Evolutionary conservation across 768 basidiomycete genomes (phyloP), one percentile per base, ranked within the genome.

Genomic region (Phylloporus scabripes): DNA sequence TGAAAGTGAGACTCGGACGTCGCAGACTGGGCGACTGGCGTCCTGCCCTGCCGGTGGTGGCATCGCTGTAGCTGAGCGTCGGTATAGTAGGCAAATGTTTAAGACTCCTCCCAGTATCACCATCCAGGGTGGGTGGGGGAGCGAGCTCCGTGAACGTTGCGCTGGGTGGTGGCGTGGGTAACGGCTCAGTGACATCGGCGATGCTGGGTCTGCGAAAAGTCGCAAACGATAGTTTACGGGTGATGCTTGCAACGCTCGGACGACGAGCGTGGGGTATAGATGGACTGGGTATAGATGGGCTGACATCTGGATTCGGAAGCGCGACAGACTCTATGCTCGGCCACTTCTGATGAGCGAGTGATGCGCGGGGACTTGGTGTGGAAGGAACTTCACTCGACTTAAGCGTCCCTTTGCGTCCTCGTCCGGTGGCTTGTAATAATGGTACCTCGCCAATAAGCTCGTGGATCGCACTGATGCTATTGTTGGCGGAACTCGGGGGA

Each of bases 161-260:
- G 18, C 53, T 59, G 7, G 17, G 51, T 10, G 65, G 57, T 2
- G 46, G 56, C 17, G 57, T 49, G 11, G 59, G 61, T 18, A 59
- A 32, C 23, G 55, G 53, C 32, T 63, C 49, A 12, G 21, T 43
- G 43, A 60, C 46, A n/a, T 63, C 65, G 17, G 51, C 37, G 18
- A 58, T 14, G 9, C 64, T 67, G 2, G 56, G 57, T 46, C 54
- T 54, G 18, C 66, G 66, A 26, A 65, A 65, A 20, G 55, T 57
- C n/a, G 56, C 59, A 37, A 67, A 65, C 10, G 64, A 67, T 14
- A 67, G 33, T 45, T 65, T 67, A n/a, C 60, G 65, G 3, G 64
- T 65, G 37, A 65, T 64, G 24, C 60, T 67, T 31, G 55, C 65
- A 9, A 64, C 62, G 8, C 63, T 64, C 8, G 62, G 63, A 18